Evolutionary conservation across 2,329 filamentous ascomycete species (phyloP).

Genomic region (Exserohilum rostratum): DNA sequence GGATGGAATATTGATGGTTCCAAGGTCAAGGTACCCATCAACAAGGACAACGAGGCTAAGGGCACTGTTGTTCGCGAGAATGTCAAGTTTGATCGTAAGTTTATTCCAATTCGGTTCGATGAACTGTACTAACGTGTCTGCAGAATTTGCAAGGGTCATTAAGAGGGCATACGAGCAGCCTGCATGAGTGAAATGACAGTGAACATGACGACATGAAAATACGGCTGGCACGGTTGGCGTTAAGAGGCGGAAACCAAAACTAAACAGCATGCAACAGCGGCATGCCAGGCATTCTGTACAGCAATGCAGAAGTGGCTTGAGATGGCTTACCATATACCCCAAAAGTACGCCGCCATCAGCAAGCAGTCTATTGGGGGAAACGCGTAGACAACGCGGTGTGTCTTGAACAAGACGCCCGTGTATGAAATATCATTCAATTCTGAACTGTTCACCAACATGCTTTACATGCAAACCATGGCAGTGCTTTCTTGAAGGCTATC

Average conservation of each 20-base stretch:
- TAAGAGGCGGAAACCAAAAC: constrained; percentile 17
- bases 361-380: constrained; percentile 2
- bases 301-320: constrained; percentile 16
- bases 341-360: constrained; percentile 17
- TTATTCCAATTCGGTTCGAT: not conserved
- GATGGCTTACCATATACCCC: constrained; percentile 24
- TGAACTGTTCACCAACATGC: not conserved
- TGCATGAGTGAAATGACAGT: constrained; percentile 32
- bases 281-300: constrained; percentile 8
- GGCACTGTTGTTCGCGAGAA: constrained; percentile 95
- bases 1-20: constrained; percentile 79
- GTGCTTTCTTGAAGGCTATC: too few species aligned
- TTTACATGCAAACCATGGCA: too few species aligned
- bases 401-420: not conserved
- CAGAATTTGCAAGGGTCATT: constrained; percentile 46
- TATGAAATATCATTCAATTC: constrained; percentile 3
- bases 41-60: constrained; percentile 90
- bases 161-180: constrained; percentile 48
- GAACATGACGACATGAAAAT: constrained; percentile 19
- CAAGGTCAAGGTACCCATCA: constrained; percentile 78
- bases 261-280: constrained; percentile 14
- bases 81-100: constrained; percentile 79
- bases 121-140: constrained; percentile 17
- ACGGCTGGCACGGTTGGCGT: constrained; percentile 22
- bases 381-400: constrained; percentile 1